These are phyloP conservation scores for Pichia sp. DNA, from an alignment of 1,139 yeast genomes.

Conservation along the genomic window DNA sequence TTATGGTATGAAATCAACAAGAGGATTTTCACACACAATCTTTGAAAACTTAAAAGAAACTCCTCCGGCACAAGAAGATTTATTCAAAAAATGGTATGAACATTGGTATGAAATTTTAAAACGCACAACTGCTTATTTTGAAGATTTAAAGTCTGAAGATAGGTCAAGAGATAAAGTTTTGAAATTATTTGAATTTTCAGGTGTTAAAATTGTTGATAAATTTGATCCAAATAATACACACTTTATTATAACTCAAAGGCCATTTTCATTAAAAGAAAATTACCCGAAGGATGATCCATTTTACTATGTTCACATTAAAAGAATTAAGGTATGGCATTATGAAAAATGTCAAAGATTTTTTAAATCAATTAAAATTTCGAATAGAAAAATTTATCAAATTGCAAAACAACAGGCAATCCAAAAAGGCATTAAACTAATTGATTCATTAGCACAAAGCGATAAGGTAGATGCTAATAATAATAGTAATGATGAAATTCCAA, in stretches of 20 bases:
- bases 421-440: constrained; percentile 7
- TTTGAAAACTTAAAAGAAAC: constrained; percentile 30
- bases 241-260: constrained; percentile 55
- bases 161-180: constrained; percentile 22
- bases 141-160: constrained; percentile 23
- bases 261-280: constrained; percentile 29
- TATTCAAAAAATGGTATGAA: constrained; percentile 29
- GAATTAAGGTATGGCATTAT: constrained; percentile 81
- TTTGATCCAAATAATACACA: constrained; percentile 29
- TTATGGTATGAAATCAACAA: constrained; percentile 13
- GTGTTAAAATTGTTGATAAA: constrained; percentile 21
- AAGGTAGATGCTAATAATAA: background rate
- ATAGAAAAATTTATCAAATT: constrained; percentile 29
- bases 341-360: constrained; percentile 81
- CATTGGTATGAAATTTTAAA: constrained; percentile 28
- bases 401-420: constrained; percentile 21
- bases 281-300: constrained; percentile 53
- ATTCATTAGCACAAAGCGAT: background rate
- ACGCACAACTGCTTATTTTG: constrained; percentile 26
- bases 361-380: constrained; percentile 48
- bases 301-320: constrained; percentile 50
- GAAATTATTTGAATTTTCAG: constrained; percentile 26
- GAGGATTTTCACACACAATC: constrained; percentile 17
- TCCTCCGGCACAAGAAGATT: constrained; percentile 28
- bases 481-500: background rate